phyloP scores from a whole-genome alignment of 208 protist genomes.

The Trypanosoma platydactyli region DNA sequence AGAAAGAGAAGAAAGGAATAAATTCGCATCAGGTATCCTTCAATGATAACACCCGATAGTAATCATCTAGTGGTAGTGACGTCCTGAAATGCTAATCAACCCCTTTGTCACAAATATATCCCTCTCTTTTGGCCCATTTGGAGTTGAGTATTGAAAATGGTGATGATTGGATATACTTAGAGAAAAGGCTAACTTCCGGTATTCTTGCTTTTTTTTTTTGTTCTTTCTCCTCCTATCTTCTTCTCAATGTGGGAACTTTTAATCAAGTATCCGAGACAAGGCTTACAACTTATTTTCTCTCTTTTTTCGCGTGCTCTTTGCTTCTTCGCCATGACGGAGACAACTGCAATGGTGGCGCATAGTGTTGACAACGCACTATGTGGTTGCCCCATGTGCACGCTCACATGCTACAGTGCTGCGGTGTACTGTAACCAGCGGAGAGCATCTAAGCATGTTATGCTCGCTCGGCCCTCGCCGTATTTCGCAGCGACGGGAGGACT shows the following conservation, averaged over 20 bases:
- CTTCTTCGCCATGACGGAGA: constrained; percentile 1
- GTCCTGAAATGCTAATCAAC: not conserved
- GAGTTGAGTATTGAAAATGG: no score
- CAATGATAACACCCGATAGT: constrained; percentile 3
- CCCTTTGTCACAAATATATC: not conserved
- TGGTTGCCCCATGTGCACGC: constrained; percentile 68
- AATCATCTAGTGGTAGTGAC: constrained; percentile 4
- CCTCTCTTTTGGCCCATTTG: not conserved
- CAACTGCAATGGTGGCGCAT: constrained; percentile 5
- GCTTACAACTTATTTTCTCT: constrained; percentile 7
- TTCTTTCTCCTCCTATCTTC: constrained; percentile 12
- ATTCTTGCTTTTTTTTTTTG: constrained; percentile 23
- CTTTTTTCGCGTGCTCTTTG: constrained; percentile 9
- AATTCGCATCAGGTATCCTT: not conserved
- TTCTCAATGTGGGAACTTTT: not conserved
- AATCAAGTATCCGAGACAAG: constrained; percentile 8
- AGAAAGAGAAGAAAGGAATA: not conserved
- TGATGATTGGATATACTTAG: not conserved
- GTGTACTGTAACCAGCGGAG: constrained; percentile 76
- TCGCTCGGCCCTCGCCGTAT: constrained; percentile 62
- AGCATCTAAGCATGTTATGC: constrained; percentile 78
- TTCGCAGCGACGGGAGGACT: constrained; percentile 31
- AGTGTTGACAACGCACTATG: constrained; percentile 29
- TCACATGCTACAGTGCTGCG: constrained; percentile 59
- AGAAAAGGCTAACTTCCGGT: not conserved